These are phyloP conservation scores for Ustulina deusta DNA, from an alignment of 2,329 filamentous ascomycete species.

Conservation along the genomic window DNA sequence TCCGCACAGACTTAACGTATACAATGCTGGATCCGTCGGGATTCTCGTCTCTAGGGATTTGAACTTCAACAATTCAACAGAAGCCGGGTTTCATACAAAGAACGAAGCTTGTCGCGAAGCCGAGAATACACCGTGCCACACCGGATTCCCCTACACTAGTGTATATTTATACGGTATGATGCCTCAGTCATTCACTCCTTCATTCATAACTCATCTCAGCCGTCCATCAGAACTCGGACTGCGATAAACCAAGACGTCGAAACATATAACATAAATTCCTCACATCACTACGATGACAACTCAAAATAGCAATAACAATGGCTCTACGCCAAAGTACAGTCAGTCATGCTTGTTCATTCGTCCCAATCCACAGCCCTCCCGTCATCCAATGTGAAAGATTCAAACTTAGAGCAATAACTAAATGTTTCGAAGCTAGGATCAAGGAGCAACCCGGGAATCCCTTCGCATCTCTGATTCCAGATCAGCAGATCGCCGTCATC, in stretches of 20 bases:
- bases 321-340: conserved; percentile 50
- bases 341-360: conserved; percentile 43
- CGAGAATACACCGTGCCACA: conserved; percentile 36
- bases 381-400: conserved; percentile 1
- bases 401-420: conserved; percentile 62
- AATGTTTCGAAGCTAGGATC: conserved; percentile 75
- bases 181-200: conserved; percentile 11
- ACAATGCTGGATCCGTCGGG: conserved; percentile 14
- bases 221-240: conserved; percentile 3
- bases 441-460: conserved; percentile 88
- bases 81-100: conserved; percentile 23
- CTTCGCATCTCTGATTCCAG: conserved; percentile 84
- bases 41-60: conserved; percentile 30
- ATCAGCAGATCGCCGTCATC: conserved; percentile 87
- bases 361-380: neutral
- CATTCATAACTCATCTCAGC: conserved; percentile 2
- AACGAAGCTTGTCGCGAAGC: conserved; percentile 13
- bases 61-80: conserved; percentile 9
- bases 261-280: conserved; percentile 3
- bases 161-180: conserved; percentile 22
- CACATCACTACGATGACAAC: conserved; percentile 43
- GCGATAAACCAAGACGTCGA: neutral
- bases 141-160: neutral
- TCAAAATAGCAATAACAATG: conserved; percentile 35
- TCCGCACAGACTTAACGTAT: neutral